phyloP scores from a whole-genome alignment of 257 asterid species.

The Fraxinus americana region DNA sequence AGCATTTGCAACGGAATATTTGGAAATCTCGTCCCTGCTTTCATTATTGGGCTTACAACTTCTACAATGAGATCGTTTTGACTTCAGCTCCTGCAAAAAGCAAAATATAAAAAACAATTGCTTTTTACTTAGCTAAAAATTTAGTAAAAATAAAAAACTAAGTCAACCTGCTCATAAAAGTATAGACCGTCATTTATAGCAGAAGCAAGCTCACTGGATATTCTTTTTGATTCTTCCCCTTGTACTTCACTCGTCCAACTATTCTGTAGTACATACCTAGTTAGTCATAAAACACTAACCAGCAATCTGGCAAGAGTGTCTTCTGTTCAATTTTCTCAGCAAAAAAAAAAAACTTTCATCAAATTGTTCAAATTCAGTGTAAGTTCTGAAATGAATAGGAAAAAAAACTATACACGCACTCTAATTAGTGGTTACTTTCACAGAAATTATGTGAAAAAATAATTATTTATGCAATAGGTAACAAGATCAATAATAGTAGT shows the following conservation, averaged over 20 bases:
- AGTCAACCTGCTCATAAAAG: conserved; percentile 86
- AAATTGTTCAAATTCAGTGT: conserved; percentile 8
- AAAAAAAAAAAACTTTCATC: not conserved
- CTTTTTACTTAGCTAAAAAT: conserved; percentile 17
- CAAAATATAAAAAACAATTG: conserved; percentile 10
- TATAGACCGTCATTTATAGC: conserved; percentile 85
- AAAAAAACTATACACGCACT: not conserved
- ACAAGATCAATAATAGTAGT: not conserved
- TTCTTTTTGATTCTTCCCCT: conserved; percentile 49
- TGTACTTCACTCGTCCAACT: conserved; percentile 43
- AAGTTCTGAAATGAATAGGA: not conserved
- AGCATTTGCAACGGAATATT: conserved; percentile 39
- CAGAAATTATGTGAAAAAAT: not conserved
- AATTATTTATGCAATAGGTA: conserved; percentile 14
- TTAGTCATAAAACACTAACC: conserved; percentile 16
- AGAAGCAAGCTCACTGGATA: conserved; percentile 83
- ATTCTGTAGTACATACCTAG: conserved; percentile 50
- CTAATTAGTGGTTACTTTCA: conserved; percentile 1
- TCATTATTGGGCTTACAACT: conserved; percentile 39
- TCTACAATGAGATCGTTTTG: conserved; percentile 47
- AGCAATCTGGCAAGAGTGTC: not conserved
- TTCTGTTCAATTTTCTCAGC: not conserved
- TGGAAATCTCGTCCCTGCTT: conserved; percentile 52
- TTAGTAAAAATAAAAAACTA: conserved; percentile 24
- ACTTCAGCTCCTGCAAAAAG: conserved; percentile 68